Evolutionary conservation across 805 yeast species (phyloP), one percentile per base, ranked within the genome.

Genomic region (Kodamaea jinghongensis): DNA sequence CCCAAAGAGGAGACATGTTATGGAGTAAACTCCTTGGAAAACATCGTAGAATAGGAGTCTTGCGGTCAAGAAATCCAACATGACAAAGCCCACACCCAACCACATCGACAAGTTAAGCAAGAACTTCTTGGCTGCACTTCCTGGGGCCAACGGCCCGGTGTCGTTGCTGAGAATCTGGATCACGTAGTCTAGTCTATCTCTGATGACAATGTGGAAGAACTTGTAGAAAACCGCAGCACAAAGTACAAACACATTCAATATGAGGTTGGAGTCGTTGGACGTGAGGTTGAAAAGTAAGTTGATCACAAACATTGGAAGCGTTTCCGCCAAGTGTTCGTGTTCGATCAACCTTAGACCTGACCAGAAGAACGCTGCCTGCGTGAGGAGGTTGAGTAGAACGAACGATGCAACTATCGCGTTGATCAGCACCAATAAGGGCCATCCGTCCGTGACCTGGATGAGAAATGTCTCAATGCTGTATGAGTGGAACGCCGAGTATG

Each of bases 311-410:
- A 63, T 47, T 1, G 73, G 73, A 17, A 67, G 38, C 20, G 45
- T 54, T 30, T 67, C 73, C 3, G 61, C 47, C 29, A 69, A 47
- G 54, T 84, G 90, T 49, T 90, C 95, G 38, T 74, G 60, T 56
- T 91, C 99, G 25, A 85, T 71, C 11, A 79, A 61, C 41, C 96
- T 69, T 38, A 91, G 63, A 41, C 79, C 80, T 0, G 96, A 96
- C 65, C 89, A 88, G 10, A 58, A 36, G 32, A 56, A 52, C 4
- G 51, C 9, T 13, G 11, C 16, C 13, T 29, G 38, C 3, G 34
- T 11, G 4, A 28, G 13, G 14, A 39, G 8, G 28, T 40, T 40
- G 36, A 35, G 15, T 12, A 35, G 26, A n/a, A 25, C 37, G 29
- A 31, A 31, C 30, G 51, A 48, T 16, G 37, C 36, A 26, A 54